These are phyloP conservation scores for Melampsora americana DNA, from an alignment of 1,284 basidiomycete species.

Conservation along the genomic window DNA sequence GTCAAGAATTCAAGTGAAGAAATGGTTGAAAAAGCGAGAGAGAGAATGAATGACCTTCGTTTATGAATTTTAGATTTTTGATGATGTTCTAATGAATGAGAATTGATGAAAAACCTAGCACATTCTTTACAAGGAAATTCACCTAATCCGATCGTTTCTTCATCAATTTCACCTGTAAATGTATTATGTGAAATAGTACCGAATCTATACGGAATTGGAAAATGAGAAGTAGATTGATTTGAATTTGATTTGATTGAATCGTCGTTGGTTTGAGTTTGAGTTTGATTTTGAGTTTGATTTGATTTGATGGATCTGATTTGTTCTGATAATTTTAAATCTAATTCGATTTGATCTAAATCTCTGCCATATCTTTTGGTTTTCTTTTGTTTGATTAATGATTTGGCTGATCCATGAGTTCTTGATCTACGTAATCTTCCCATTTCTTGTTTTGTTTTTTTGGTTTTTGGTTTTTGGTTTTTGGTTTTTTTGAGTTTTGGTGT, in stretches of 20 bases:
- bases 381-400: slow-evolving; percentile 29
- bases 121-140: slow-evolving; percentile 39
- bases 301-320: slow-evolving; percentile 28
- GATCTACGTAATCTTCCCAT: slow-evolving; percentile 39
- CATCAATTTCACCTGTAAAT: slow-evolving; percentile 29
- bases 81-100: slow-evolving; percentile 27
- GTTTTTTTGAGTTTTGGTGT: no score
- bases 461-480: neutral
- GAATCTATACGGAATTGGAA: slow-evolving; percentile 18
- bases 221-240: neutral
- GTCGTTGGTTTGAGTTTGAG: no score
- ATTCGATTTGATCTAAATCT: slow-evolving; percentile 36
- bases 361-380: slow-evolving; percentile 35
- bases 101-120: slow-evolving; percentile 39
- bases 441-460: neutral
- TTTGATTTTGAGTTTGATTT: neutral
- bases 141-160: slow-evolving; percentile 34
- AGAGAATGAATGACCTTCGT: slow-evolving; percentile 18
- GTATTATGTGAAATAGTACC: slow-evolving; percentile 39
- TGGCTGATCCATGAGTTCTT: slow-evolving; percentile 42
- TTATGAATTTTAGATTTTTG: slow-evolving; percentile 36
- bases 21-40: neutral
- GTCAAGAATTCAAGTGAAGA: neutral
- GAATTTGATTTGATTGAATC: neutral
- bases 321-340: slow-evolving; percentile 30